Percentiles rank a stretch among this genome's conserved stretches.
Conservation (phyloP, 352 stramenopile species). For the Pythium chondricola region DNA sequence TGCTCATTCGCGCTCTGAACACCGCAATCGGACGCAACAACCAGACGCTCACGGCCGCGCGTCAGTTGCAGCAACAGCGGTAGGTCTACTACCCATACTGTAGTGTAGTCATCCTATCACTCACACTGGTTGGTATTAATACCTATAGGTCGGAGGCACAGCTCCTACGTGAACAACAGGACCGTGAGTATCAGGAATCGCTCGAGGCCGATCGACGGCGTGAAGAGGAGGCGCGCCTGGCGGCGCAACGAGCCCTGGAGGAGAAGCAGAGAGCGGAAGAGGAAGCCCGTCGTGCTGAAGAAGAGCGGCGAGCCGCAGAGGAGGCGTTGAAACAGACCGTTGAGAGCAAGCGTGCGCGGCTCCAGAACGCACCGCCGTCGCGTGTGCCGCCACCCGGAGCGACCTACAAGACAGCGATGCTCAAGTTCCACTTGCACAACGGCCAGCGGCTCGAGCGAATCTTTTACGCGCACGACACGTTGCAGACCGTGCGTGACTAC, state of each 20-base stretch:
- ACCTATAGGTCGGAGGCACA: slow-evolving; percentile 62
- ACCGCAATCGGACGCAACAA: slow-evolving; percentile 64
- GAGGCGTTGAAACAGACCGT: slow-evolving; percentile 36
- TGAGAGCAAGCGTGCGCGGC: slow-evolving; percentile 44
- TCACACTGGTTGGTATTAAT: not conserved
- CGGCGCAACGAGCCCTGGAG: slow-evolving; percentile 40
- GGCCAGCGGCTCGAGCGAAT: slow-evolving; percentile 67
- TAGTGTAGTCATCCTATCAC: too few relatives aligned
- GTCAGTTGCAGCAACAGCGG: slow-evolving; percentile 64
- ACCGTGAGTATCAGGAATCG: slow-evolving; percentile 91
- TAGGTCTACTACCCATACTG: not conserved
- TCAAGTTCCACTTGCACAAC: slow-evolving; percentile 83
- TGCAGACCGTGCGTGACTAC: slow-evolving; percentile 72
- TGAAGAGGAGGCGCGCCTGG: slow-evolving; percentile 40
- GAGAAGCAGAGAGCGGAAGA: slow-evolving; percentile 33
- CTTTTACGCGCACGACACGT: slow-evolving; percentile 76
- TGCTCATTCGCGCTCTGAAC: slow-evolving; percentile 61
- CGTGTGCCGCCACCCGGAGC: slow-evolving; percentile 39
- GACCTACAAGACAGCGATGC: slow-evolving; percentile 60
- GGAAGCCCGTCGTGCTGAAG: slow-evolving; percentile 18
- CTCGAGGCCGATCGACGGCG: slow-evolving; percentile 86
- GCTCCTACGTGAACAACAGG: slow-evolving; percentile 89
- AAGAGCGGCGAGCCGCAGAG: slow-evolving; percentile 25
- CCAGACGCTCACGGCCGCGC: slow-evolving; percentile 59
- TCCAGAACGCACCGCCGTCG: slow-evolving; percentile 39